Evolutionary conservation across 2,329 filamentous ascomycete species (phyloP).

Genomic region (Sclerotinia sclerotiorum): DNA sequence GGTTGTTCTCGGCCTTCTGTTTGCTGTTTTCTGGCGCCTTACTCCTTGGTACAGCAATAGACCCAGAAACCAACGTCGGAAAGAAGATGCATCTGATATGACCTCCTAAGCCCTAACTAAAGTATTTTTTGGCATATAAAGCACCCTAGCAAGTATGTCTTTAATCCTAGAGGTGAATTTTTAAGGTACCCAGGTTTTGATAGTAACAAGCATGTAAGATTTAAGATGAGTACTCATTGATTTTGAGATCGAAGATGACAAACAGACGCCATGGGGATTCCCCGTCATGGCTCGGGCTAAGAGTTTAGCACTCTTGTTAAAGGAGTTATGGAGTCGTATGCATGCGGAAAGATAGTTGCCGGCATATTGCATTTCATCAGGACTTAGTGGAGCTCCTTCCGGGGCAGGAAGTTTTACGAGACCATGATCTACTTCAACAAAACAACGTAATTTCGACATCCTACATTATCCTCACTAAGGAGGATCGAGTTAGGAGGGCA

Average conservation of each 20-base stretch:
- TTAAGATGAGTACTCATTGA: neutral
- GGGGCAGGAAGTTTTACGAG: neutral
- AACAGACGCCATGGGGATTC: constrained; percentile 17
- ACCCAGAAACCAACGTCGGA: neutral
- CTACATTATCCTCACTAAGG: neutral
- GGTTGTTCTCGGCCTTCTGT: constrained; percentile 8
- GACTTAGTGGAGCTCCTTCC: neutral
- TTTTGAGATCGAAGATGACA: constrained; percentile 15
- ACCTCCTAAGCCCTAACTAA: neutral
- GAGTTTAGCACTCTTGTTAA: neutral
- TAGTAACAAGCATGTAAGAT: neutral
- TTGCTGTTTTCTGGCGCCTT: neutral
- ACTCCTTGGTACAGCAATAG: neutral
- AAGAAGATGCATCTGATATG: neutral
- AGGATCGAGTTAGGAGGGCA: neutral
- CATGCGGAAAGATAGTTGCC: constrained; percentile 6
- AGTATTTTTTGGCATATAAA: neutral
- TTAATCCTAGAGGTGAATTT: neutral
- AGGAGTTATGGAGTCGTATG: neutral
- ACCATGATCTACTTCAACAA: neutral
- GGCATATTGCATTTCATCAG: constrained; percentile 18
- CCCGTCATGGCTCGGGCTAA: constrained; percentile 2
- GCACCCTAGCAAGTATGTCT: neutral
- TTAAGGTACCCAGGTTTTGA: neutral
- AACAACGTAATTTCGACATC: neutral